Evolutionary conservation across 163 green algal genomes (phyloP), one percentile per base, ranked within the genome.

Genomic region (Volvox carteri): DNA sequence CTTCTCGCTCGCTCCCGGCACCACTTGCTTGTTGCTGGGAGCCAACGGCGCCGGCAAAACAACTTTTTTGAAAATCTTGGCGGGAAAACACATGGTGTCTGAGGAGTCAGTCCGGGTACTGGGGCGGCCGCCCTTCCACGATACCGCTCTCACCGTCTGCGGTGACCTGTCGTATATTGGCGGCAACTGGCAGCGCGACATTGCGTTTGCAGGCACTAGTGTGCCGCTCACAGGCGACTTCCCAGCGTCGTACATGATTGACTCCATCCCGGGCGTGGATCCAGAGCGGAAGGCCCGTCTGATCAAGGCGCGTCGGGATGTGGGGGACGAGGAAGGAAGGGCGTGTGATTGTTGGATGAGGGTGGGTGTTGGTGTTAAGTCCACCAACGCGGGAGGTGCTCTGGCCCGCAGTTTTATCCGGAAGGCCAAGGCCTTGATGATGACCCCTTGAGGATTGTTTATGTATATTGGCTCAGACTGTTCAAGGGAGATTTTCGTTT

Each of bases 41-140:
- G 97, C 96, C 30, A 99, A 99, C 81, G 98, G 98, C 73, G 96
- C 97, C 88, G 98, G 98, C 62, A 99, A 99, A 91, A 99, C 97
- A 1, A 99, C 98, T 0, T 93, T 99, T 60, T 93, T 99, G 44
- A 96, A 98, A 62, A 46, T 86, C 42, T 83, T 99, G 50, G 97
- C 93, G 1, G 98, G 98, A 62, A 98, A 99, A 92, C 96, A 99
- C 94, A 98, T 99, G 97, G 95, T 99, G 14, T 28, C 86, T 2
- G 50, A 90, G 42, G 75, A 88, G 0, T 19, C 52, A 16, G 74
- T 93, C 4, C 67, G 42, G 33, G 46, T 92, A 8, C 93, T 99
- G 35, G 98, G 98, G 9, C 87, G 95, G 28, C 93, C 97, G 7
- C 96, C 98, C n/a, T 99, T 99, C 93, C 97, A 99, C 86, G 96